phyloP scores from a whole-genome alignment of 345 rosid genomes.

The Litchi chinensis region DNA sequence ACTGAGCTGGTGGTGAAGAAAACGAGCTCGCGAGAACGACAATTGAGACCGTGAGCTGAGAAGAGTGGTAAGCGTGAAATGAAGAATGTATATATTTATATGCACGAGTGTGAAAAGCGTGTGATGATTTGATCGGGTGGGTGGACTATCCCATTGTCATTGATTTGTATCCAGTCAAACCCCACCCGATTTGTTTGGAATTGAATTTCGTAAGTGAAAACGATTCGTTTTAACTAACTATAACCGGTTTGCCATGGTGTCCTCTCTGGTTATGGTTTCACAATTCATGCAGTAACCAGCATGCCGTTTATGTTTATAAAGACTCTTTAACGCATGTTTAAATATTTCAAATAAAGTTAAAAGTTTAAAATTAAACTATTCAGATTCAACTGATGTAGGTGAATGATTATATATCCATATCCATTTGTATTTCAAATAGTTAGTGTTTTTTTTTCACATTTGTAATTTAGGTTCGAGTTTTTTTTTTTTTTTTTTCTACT shows the following conservation, averaged over 20 bases:
- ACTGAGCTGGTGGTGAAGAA: neutral
- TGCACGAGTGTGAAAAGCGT: neutral
- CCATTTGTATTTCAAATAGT: no score
- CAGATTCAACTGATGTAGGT: no score
- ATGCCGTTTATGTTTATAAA: no score
- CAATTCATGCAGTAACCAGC: neutral
- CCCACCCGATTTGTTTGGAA: neutral
- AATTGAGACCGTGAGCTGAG: neutral
- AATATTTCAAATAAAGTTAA: no score
- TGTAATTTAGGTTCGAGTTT: no score
- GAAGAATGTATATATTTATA: neutral
- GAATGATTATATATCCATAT: no score
- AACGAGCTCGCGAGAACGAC: neutral
- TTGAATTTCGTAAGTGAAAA: neutral
- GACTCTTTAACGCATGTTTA: neutral
- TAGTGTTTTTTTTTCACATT: no score
- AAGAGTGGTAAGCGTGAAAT: neutral
- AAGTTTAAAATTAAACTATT: no score
- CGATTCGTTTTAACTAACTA: conserved; percentile 3
- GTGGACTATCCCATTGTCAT: neutral
- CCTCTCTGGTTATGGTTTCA: neutral
- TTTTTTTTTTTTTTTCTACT: neutral
- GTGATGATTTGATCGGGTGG: neutral
- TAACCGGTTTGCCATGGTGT: neutral
- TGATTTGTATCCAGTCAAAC: conserved; percentile 9